Conservation (phyloP, 768 basidiomycete genomes). For the Tubosaeta sp. region DNA sequence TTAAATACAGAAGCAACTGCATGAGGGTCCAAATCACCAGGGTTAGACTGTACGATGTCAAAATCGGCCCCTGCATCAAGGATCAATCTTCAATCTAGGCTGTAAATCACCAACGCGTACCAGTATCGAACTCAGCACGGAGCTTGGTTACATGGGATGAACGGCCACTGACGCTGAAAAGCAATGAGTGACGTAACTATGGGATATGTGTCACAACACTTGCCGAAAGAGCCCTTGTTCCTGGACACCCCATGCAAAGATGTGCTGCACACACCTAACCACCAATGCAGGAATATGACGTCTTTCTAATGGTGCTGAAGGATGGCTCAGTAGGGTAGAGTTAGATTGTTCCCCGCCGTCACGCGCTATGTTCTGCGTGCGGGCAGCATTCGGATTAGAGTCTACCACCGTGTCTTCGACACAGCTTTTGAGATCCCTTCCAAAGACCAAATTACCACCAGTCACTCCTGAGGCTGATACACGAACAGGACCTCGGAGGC, state of each 20-base stretch:
- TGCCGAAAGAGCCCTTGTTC: constrained; percentile 87
- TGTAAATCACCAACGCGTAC: constrained; percentile 32
- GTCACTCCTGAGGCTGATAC: constrained; percentile 31
- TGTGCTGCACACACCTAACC: constrained; percentile 77
- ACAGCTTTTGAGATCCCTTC: constrained; percentile 50
- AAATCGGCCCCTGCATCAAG: constrained; percentile 70
- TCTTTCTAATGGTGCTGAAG: constrained; percentile 37
- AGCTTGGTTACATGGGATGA: constrained; percentile 75
- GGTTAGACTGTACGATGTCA: constrained; percentile 70
- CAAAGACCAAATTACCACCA: constrained; percentile 61
- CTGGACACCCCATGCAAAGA: constrained; percentile 77
- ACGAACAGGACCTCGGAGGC: constrained; percentile 52
- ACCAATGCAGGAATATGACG: constrained; percentile 69
- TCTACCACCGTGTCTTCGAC: constrained; percentile 54
- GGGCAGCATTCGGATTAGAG: constrained; percentile 10
- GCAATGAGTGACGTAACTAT: constrained; percentile 3
- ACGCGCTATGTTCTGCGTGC: constrained; percentile 1
- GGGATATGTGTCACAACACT: constrained; percentile 21
- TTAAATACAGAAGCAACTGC: constrained; percentile 93
- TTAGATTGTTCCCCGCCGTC: constrained; percentile 1
- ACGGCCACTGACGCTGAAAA: constrained; percentile 71
- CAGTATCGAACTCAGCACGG: constrained; percentile 78
- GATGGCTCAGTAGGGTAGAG: constrained; percentile 11
- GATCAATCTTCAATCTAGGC: constrained; percentile 4
- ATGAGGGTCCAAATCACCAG: constrained; percentile 90